Percentiles rank a stretch among this genome's conserved stretches.
Evolutionary conservation across 257 asterid species (phyloP).

Genomic region (Linderniella brevidens): DNA sequence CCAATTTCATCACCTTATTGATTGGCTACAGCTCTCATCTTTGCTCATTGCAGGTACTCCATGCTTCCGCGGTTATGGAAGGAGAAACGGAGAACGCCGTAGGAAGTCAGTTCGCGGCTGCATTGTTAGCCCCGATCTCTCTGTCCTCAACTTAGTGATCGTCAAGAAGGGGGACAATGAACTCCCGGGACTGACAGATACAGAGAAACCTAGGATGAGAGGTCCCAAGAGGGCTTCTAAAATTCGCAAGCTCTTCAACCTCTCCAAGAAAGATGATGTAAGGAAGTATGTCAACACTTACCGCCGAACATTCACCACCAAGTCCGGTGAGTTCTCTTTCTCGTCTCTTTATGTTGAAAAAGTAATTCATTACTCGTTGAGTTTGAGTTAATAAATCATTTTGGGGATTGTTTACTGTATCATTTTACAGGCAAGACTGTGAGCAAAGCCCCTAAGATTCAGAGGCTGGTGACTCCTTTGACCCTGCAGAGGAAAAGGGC

Average conservation of each 20-base stretch:
- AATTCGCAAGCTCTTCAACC: conserved; percentile 65
- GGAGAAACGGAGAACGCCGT: conserved; percentile 61
- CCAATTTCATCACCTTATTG: background rate
- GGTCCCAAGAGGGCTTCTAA: conserved; percentile 83
- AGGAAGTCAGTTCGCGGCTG: conserved; percentile 87
- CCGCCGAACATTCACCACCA: conserved; percentile 47
- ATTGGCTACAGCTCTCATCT: background rate
- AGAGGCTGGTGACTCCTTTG: conserved; percentile 77
- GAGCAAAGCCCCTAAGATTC: conserved; percentile 72
- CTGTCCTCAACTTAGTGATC: conserved; percentile 56
- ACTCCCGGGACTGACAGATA: conserved; percentile 63
- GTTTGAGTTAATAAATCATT: no score
- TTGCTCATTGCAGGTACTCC: conserved; percentile 29
- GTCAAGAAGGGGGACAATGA: conserved; percentile 67
- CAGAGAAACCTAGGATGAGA: conserved; percentile 74
- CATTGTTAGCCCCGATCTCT: conserved; percentile 63
- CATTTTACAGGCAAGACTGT: conserved; percentile 37
- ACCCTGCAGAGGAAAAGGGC: conserved; percentile 75
- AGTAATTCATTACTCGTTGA: no score
- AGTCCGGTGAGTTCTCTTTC: conserved; percentile 23
- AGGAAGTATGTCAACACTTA: conserved; percentile 69
- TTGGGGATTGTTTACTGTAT: no score
- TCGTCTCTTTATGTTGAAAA: no score
- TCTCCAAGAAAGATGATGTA: conserved; percentile 65
- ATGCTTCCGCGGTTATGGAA: conserved; percentile 65